Base-by-base conservation (phyloP, 2,329 filamentous ascomycete genomes). In the Taxawa tesnikishii region DNA sequence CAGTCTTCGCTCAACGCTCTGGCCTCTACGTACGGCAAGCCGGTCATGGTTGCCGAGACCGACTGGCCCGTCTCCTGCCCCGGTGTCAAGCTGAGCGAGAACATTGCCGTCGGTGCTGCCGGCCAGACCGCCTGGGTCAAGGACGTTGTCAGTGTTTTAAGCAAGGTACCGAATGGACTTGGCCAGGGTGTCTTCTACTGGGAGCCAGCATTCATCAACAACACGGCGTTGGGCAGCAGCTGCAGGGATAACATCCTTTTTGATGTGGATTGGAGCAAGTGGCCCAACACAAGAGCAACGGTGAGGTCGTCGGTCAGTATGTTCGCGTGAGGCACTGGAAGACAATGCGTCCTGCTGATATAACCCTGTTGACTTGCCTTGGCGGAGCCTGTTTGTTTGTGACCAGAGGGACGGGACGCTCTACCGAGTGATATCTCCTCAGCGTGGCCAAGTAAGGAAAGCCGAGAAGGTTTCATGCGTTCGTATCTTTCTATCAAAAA, bases 141-240 rank as follows among this genome's bases (percentile, higher is more conserved):
- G 15, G 43, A 44, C 32, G 43, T 53, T 10, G 42, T 45, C 3
- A 25, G 24, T 23, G 38, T 42, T 10, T 33, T 43, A 14, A 29
- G 39, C 21, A 29, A 28, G 15, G 38, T 43, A 15, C 33, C 25
- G 7, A 40, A 39, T 13, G 46, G 44, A 12, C 36, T 38, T 24
- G 48, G 44, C 3, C 44, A 39, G 28, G 55, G 56, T 2, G 15
- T 51, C 13, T 46, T 46, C 28, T 52, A 51, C 33, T 53, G 48
- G 48, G 47, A 52, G 37, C 49, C 49, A 4, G 45, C 48, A 4
- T 52, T 46, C 45, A 26, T 50, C 14, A 41, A 46, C 21, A 50
- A 49, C 34, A 45, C 44, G 5, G 43, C 38, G 2, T 33, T 48
- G 29, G 49, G 48, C 6, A 46, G 40, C 33, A 46, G 42, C 16